Evolutionary conservation across 140 eudicot genomes (phyloP).

Genomic region (Oenanthe javanica): DNA sequence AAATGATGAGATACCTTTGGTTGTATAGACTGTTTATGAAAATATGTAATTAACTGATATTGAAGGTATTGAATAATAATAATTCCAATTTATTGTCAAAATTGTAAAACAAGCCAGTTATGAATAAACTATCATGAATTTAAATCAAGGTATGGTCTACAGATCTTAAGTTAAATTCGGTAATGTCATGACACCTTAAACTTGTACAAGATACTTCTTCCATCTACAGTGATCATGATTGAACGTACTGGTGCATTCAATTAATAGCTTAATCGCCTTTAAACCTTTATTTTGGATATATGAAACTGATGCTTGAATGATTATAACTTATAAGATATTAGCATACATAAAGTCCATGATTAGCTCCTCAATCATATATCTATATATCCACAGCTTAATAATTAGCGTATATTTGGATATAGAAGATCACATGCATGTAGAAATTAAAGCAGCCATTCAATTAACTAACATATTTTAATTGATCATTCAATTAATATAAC

Average conservation of each 20-base stretch:
- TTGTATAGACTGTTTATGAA: too few species aligned
- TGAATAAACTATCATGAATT: too few species aligned
- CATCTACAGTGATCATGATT: conserved; percentile 12
- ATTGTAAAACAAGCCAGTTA: not conserved
- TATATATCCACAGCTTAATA: not conserved
- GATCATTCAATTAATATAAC: not conserved
- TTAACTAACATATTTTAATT: too few species aligned
- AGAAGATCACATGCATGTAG: conserved; percentile 12
- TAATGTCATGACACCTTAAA: not conserved
- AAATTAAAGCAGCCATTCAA: not conserved
- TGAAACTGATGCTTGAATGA: conserved; percentile 7
- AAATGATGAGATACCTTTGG: too few species aligned
- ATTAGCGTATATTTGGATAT: conserved; percentile 2
- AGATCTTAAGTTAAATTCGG: not conserved
- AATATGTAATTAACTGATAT: too few species aligned
- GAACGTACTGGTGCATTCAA: not conserved
- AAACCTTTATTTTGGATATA: not conserved
- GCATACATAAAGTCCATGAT: not conserved
- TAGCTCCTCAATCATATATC: conserved; percentile 11
- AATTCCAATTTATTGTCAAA: not conserved
- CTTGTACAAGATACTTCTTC: not conserved
- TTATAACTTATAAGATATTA: not conserved
- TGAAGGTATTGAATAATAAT: too few species aligned
- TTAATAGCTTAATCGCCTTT: not conserved
- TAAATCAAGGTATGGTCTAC: not conserved